Percentiles rank a stretch among this genome's conserved stretches.
phyloP scores from a whole-genome alignment of 306 rosid genomes.

The Mimosa pudica region DNA sequence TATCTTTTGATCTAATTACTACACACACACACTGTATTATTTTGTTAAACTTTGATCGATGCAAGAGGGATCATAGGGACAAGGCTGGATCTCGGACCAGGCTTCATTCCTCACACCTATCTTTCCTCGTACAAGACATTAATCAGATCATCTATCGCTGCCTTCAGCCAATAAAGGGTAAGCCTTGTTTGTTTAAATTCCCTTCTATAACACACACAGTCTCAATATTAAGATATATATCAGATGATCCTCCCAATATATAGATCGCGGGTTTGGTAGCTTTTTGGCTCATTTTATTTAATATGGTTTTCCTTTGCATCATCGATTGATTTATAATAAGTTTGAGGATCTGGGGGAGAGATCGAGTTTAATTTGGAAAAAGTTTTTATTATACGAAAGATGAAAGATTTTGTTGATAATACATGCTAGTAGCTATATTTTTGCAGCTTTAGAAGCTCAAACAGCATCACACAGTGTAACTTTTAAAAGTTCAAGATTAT shows the following conservation, averaged over 20 bases:
- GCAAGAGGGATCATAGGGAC: not conserved
- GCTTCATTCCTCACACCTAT: slow-evolving; percentile 59
- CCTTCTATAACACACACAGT: not conserved
- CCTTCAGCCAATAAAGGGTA: not conserved
- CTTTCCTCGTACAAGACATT: slow-evolving; percentile 31
- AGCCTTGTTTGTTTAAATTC: not conserved
- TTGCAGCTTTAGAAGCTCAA: slow-evolving; percentile 8
- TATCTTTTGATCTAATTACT: not conserved
- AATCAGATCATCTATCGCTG: not conserved
- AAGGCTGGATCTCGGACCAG: slow-evolving; percentile 59
- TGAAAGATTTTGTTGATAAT: not conserved
- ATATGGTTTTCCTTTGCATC: not conserved
- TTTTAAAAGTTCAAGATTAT: not conserved
- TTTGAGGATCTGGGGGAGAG: not conserved
- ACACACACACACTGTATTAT: too few relatives aligned
- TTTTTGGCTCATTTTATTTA: not conserved
- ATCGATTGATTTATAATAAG: not conserved
- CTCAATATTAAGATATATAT: not conserved
- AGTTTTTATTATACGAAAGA: not conserved
- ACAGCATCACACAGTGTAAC: not conserved
- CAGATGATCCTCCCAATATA: not conserved
- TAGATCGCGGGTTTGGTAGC: not conserved
- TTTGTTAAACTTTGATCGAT: not conserved
- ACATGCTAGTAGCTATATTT: not conserved
- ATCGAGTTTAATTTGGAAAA: not conserved